A percentile compares a stretch with the other conserved stretches of the same genome.
These are phyloP conservation scores for Thelephora terrestris DNA, from an alignment of 1,284 basidiomycete genomes.

Conservation along the genomic window DNA sequence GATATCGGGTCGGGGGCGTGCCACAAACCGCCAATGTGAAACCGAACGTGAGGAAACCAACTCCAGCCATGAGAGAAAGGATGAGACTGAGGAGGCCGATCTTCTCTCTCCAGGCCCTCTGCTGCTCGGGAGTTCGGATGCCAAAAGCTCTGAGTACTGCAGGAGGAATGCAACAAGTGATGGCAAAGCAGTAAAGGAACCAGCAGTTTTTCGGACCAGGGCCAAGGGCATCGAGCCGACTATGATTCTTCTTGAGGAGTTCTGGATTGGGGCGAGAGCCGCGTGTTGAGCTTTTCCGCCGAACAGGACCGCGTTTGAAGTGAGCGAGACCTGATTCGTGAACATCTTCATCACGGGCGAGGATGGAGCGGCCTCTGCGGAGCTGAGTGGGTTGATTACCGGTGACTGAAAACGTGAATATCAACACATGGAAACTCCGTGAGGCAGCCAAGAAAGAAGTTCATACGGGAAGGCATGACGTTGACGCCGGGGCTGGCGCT, in stretches of 20 bases:
- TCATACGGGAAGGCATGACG: conserved; percentile 60
- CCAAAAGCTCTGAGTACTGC: conserved; percentile 64
- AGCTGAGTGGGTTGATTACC: conserved; percentile 71
- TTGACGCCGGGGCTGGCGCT: conserved; percentile 53
- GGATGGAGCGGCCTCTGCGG: conserved; percentile 78
- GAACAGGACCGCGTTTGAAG: conserved; percentile 74
- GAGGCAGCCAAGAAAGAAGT: conserved; percentile 4
- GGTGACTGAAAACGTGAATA: conserved; percentile 42
- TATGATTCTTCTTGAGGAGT: conserved; percentile 31
- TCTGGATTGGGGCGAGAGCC: conserved; percentile 25
- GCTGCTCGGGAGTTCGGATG: conserved; percentile 86
- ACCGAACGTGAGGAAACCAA: conserved; percentile 99
- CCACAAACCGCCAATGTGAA: conserved; percentile 95
- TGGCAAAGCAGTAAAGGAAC: conserved; percentile 91
- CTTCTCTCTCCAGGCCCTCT: conserved; percentile 97
- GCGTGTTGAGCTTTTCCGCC: conserved; percentile 51
- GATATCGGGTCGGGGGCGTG: conserved; percentile 70
- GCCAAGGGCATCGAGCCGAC: conserved; percentile 60
- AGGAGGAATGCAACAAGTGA: conserved; percentile 79
- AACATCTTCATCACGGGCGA: conserved; percentile 79
- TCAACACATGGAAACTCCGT: background rate
- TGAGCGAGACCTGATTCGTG: conserved; percentile 81
- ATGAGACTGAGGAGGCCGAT: conserved; percentile 89
- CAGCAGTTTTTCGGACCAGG: conserved; percentile 88
- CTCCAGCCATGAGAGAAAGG: conserved; percentile 74